Conservation (phyloP, 1,284 basidiomycete genomes). For the Laetiporus sulphureus region DNA sequence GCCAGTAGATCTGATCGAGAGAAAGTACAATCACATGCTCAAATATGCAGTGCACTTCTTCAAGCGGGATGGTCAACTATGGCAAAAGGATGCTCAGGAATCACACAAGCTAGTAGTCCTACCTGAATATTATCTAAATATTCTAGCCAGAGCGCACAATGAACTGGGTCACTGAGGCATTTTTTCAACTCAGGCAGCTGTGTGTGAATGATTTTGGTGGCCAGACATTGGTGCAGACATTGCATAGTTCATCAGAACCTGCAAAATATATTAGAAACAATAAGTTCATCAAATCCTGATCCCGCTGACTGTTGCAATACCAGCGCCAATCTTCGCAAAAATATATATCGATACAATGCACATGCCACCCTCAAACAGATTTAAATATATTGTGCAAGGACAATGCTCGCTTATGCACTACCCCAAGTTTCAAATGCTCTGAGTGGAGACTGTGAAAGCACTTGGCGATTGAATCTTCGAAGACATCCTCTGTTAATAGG, state of each 20-base stretch:
- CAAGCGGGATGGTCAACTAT: slow-evolving; percentile 1
- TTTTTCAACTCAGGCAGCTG: slow-evolving; percentile 5
- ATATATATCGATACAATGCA: too few relatives aligned
- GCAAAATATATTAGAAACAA: slow-evolving; percentile 29
- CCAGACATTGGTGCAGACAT: too few relatives aligned
- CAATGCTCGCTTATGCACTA: slow-evolving; percentile 14
- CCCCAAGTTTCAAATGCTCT: too few relatives aligned
- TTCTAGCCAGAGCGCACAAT: too few relatives aligned
- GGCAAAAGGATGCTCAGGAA: slow-evolving; percentile 2
- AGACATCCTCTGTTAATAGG: too few relatives aligned
- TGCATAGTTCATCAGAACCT: slow-evolving; percentile 22
- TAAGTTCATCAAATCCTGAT: too few relatives aligned
- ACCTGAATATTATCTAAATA: neutral
- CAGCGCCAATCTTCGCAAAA: too few relatives aligned
- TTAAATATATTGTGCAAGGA: neutral
- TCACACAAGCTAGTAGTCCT: slow-evolving; percentile 7
- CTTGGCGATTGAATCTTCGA: slow-evolving; percentile 18
- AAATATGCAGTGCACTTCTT: slow-evolving; percentile 6
- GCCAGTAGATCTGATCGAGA: neutral
- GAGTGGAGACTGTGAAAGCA: slow-evolving; percentile 15
- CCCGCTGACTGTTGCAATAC: slow-evolving; percentile 25
- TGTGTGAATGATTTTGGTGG: too few relatives aligned
- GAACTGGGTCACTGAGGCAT: slow-evolving; percentile 17
- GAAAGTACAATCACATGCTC: neutral
- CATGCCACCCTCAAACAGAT: too few relatives aligned